Base-by-base conservation (phyloP, 345 rosid genomes). In the Kandelia obovata region DNA sequence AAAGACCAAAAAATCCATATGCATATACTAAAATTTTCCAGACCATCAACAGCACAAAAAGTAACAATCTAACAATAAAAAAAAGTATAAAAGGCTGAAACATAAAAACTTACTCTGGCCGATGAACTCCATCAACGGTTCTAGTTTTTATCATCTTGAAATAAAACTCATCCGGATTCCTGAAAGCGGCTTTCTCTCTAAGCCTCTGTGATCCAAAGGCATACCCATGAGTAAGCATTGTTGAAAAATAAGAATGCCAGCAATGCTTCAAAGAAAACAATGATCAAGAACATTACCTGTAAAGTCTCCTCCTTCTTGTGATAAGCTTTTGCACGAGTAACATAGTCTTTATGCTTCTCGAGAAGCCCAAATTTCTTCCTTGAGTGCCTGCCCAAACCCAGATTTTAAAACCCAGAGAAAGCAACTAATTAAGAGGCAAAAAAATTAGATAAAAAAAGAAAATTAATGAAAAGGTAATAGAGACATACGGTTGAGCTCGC, bases 271-370 rank as follows among this genome's bases (percentile, higher is more conserved):
- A 15, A 43, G 49, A 15, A 43, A 43, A 43, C 49, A 43, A 43
- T 43, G 17, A 69, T 34, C 26, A 28, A 43, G 11, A 5, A 16
- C 37, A 27, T 26, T 63, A 86, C 95, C 83, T 53, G 83, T 76
- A 85, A 69, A 28, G 84, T 64, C 5, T 87, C 91, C 75, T 89
- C 87, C 77, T 93, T 89, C 62, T 81, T 67, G 82, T 91, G 97
- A 71, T 51, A 89, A 23, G 88, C 89, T 67, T 78, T 83, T 0
- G 96, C 98, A 52, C 95, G 90, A 69, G 81, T 74, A 32, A 84
- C 82, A 83, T 94, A 94, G 78, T 94, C 98, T 80, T 91, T 91
- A 74, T 94, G 98, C 77, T 94, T 91, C 78, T 94, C 97, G 19
- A 89, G 95, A 49, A 91, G 74, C 28, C 97, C 98, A 61, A 79